Percentiles rank a stretch among this genome's conserved stretches.
Evolutionary conservation across 768 basidiomycete genomes (phyloP).

Genomic region (Russula ochroleuca): DNA sequence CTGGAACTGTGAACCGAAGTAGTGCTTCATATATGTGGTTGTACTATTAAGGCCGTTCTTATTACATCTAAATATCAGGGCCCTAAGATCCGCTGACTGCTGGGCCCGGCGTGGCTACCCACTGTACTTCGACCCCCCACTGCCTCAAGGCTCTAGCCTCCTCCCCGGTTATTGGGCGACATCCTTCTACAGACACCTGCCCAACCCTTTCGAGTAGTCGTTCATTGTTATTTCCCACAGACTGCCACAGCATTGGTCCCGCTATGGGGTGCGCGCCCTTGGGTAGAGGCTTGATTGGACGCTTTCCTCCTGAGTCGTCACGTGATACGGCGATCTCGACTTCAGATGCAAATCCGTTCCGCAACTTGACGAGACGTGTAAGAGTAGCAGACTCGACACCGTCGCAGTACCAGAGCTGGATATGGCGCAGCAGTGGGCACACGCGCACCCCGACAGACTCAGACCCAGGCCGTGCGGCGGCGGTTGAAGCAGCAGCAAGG

Average conservation of each 20-base stretch:
- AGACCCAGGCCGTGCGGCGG: background rate
- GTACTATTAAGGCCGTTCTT: background rate
- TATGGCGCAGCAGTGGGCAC: conserved; percentile 17
- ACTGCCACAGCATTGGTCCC: background rate
- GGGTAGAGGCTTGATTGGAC: conserved; percentile 9
- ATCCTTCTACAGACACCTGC: conserved; percentile 5
- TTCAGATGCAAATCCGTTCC: conserved; percentile 12
- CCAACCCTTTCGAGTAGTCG: background rate
- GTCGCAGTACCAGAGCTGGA: conserved; percentile 23
- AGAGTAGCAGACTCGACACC: conserved; percentile 10
- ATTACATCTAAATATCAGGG: background rate
- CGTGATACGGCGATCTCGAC: background rate
- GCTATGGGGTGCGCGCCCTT: background rate
- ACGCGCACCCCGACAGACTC: background rate
- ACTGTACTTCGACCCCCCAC: conserved; percentile 16
- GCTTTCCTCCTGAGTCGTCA: background rate
- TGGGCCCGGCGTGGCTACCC: background rate
- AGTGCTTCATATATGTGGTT: background rate
- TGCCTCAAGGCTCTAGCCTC: conserved; percentile 7
- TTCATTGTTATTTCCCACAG: background rate
- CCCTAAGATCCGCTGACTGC: background rate
- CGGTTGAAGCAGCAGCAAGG: too few species aligned
- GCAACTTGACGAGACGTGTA: conserved; percentile 16
- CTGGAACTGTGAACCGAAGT: background rate
- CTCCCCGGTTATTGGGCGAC: conserved; percentile 6